These are phyloP conservation scores for Leccinellum luteum DNA, from an alignment of 768 basidiomycete genomes.

Conservation along the genomic window DNA sequence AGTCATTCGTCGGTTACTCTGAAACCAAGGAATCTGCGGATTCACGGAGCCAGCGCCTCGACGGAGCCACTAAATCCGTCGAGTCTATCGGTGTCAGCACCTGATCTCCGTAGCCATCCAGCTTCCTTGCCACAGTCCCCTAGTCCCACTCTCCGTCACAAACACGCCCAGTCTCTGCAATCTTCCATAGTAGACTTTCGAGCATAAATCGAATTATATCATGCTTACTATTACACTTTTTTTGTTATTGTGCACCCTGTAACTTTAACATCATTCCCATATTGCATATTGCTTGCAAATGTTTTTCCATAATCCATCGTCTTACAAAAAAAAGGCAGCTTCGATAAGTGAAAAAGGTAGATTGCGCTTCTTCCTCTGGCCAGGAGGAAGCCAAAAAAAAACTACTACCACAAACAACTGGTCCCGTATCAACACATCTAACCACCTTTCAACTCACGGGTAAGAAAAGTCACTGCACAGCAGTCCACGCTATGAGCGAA, in stretches of 20 bases:
- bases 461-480: conserved; percentile 17
- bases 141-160: conserved; percentile 9
- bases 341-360: not conserved
- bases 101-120: conserved; percentile 23
- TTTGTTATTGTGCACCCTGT: conserved; percentile 24
- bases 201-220: conserved; percentile 25
- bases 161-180: conserved; percentile 11
- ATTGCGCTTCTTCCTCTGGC: conserved; percentile 10
- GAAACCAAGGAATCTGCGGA: conserved; percentile 16
- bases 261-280: conserved; percentile 16
- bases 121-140: conserved; percentile 7
- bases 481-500: conserved; percentile 17
- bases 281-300: conserved; percentile 1
- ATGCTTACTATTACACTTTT: conserved; percentile 12
- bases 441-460: conserved; percentile 6
- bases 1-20: conserved; percentile 21
- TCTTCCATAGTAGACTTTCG: conserved; percentile 21
- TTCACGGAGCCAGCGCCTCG: conserved; percentile 3
- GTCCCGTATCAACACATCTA: conserved; percentile 19
- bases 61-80: conserved; percentile 8
- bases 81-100: conserved; percentile 23
- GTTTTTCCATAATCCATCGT: not conserved
- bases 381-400: conserved; percentile 8
- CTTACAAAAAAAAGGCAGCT: not conserved
- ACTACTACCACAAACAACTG: conserved; percentile 8